A percentile compares a stretch with the other conserved stretches of the same genome.
phyloP scores from a whole-genome alignment of 2,329 filamentous ascomycete genomes.

The Aspergillus fumigatiaffinis region DNA sequence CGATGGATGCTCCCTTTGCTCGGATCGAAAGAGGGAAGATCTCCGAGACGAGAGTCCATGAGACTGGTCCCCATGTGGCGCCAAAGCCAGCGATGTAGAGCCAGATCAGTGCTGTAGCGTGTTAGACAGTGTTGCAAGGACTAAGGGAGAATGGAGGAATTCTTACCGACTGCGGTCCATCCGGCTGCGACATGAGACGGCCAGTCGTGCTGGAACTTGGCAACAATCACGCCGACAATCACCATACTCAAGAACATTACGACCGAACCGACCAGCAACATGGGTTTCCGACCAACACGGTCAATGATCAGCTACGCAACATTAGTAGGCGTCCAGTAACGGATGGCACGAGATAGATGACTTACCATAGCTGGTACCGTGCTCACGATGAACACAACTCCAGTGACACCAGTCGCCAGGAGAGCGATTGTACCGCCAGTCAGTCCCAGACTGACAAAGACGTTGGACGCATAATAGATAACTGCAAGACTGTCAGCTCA shows the following conservation, averaged over 20 bases:
- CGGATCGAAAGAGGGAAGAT: conserved; percentile 28
- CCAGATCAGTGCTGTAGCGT: conserved; percentile 22
- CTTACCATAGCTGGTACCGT: conserved; percentile 30
- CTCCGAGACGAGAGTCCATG: conserved; percentile 26
- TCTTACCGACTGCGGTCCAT: conserved; percentile 25
- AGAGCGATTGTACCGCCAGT: conserved; percentile 30
- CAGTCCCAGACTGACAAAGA: conserved; percentile 34
- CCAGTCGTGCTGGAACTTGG: conserved; percentile 26
- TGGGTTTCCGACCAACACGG: conserved; percentile 27
- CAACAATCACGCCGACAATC: conserved; percentile 25
- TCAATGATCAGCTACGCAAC: conserved; percentile 21
- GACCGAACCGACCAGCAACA: conserved; percentile 22
- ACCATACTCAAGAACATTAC: conserved; percentile 24
- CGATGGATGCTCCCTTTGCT: conserved; percentile 26
- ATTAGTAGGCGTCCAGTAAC: neutral
- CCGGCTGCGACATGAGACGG: conserved; percentile 22
- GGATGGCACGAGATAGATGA: conserved; percentile 8
- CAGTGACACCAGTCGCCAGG: conserved; percentile 33
- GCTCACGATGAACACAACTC: conserved; percentile 29
- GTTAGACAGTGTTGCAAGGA: neutral
- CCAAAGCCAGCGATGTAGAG: conserved; percentile 24
- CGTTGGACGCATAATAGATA: conserved; percentile 42
- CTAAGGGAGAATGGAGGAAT: too few species aligned
- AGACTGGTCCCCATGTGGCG: conserved; percentile 26
- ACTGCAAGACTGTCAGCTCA: conserved; percentile 14